Conservation (phyloP, 805 yeast genomes). For the Yarrowia bubula region DNA sequence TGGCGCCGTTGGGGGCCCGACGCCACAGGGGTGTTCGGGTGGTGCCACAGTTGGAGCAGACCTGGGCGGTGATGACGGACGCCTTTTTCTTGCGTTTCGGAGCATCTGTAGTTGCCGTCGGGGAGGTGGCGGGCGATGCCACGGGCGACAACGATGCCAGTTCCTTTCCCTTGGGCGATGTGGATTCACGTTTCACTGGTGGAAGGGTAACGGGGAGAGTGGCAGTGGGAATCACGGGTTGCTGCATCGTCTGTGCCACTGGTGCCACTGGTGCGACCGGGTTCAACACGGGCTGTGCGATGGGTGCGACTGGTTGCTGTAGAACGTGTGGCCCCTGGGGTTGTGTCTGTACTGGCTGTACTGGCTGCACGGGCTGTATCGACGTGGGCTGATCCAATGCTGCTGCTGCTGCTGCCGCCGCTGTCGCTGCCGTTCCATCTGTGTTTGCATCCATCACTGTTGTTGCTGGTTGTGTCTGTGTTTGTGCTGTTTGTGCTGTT, state of each 20-base stretch:
- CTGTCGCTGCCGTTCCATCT: no score
- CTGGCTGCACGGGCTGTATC: neutral
- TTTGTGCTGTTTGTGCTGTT: neutral
- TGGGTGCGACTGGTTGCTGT: neutral
- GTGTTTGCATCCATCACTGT: no score
- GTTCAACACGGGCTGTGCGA: neutral
- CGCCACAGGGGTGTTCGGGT: conserved; percentile 94
- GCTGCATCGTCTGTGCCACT: no score
- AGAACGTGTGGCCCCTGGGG: no score
- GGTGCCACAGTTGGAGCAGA: conserved; percentile 88
- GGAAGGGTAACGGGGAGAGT: no score
- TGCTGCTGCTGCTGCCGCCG: neutral
- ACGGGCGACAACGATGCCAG: neutral
- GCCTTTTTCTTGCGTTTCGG: conserved; percentile 20
- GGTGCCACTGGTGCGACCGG: neutral
- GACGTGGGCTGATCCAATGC: neutral
- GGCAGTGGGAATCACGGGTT: no score
- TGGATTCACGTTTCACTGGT: neutral
- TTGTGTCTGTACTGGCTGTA: no score
- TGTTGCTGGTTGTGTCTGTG: neutral
- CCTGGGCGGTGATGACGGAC: conserved; percentile 36
- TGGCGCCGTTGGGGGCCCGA: conserved; percentile 85
- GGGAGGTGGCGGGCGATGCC: neutral
- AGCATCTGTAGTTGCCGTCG: neutral
- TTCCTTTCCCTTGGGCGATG: conserved; percentile 3